Evolutionary conservation across 2,329 filamentous ascomycete genomes (phyloP), one percentile per base, ranked within the genome.

Genomic region (Blumeriella jaapii): DNA sequence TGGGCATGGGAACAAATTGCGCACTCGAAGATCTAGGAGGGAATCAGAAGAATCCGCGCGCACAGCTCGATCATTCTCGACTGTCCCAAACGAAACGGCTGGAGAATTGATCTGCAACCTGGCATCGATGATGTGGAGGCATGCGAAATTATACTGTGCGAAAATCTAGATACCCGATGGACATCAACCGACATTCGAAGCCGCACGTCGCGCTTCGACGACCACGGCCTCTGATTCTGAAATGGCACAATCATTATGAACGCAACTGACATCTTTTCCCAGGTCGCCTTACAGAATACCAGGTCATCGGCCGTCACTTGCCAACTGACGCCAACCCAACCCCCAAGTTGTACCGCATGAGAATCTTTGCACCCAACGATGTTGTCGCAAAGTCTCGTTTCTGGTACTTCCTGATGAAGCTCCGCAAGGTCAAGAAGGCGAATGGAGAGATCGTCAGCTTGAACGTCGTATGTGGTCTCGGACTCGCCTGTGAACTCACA

Each of bases 251-350:
- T 12, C 15, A 24, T 24, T 9, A 16, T 25, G n/a, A 6, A 26
- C 10, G 3, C 31, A 18, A 44, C 48, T 49, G 52, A 54, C 51
- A 55, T 50, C 49, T 34, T 22, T 16, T 19, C 28, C 44, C 49
- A 98, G 91, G 87, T 85, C 91, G 91, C 78, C 87, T 98, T 73
- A 83, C 86, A 67, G 91, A 98, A 80, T 98, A 94, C 79, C 91
- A 96, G 80, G 89, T 98, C 74, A 94, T 98, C 64, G 91, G 93
- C 73, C 89, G 93, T 70, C 89, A 95, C 71, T 69, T 98, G 82
- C 91, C 91, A 69, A 84, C 82, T 62, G 91, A 98, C 74, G 74
- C 82, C 64, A 93, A 94, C 77, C 86, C 89, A 61, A 85, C 84
- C 60, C 91, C 91, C 59, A 89, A 91, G 74, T 82, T 98, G 68